Evolutionary conservation across 2,329 filamentous ascomycete genomes (phyloP).

Genomic region (Alternaria panax): DNA sequence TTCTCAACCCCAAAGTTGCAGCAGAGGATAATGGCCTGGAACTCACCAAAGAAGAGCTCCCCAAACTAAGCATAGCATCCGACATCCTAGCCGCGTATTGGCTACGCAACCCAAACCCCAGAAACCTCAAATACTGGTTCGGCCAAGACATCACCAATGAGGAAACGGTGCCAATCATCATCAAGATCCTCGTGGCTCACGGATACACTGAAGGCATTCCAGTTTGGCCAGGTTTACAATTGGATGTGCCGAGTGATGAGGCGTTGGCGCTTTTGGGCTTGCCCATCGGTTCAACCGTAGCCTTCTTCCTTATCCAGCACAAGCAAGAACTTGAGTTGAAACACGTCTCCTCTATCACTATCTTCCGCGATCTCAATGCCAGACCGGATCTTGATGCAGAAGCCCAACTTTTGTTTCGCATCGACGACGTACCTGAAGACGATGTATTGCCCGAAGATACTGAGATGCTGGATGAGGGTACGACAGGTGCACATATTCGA

Average conservation of each 20-base stretch:
- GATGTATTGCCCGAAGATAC: background rate
- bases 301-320: background rate
- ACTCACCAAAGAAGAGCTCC: background rate
- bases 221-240: background rate
- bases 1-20: background rate
- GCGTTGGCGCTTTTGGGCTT: background rate
- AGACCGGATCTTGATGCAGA: background rate
- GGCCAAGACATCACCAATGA: background rate
- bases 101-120: background rate
- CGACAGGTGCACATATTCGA: background rate
- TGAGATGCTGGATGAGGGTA: background rate
- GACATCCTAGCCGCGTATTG: constrained; percentile 1
- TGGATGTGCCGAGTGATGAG: background rate
- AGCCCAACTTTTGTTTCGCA: background rate
- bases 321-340: background rate
- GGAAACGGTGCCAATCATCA: background rate
- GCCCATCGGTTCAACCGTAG: background rate
- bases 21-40: background rate
- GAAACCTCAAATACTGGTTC: background rate
- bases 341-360: background rate
- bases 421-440: background rate
- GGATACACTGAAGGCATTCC: background rate
- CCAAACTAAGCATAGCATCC: background rate
- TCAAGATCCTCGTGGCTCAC: background rate
- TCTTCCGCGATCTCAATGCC: background rate